Conservation (phyloP, 345 rosid genomes). For the Lenwebbia sp. region DNA sequence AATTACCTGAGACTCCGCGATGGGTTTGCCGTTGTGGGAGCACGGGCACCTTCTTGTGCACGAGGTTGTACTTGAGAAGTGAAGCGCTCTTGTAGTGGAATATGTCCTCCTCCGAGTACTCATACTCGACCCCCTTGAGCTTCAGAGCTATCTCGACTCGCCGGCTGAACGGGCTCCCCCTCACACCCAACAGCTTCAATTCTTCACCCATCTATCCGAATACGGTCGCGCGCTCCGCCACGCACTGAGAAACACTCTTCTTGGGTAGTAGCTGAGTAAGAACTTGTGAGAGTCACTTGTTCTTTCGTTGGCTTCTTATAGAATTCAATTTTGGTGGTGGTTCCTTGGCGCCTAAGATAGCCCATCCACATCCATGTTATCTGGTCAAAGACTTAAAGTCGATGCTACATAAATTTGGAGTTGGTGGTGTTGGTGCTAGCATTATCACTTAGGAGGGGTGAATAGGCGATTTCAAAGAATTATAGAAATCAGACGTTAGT, state of each 20-base stretch:
- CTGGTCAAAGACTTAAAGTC: too few species aligned
- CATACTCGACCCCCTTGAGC: constrained; percentile 34
- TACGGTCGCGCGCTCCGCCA: not conserved
- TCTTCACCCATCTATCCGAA: not conserved
- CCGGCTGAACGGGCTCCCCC: constrained; percentile 33
- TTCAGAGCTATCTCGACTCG: constrained; percentile 31
- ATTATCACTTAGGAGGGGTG: too few species aligned
- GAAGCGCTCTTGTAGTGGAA: constrained; percentile 18
- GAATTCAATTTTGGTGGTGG: not conserved
- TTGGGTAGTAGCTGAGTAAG: not conserved
- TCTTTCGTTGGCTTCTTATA: not conserved
- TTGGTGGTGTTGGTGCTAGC: too few species aligned
- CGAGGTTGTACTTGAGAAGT: constrained; percentile 33
- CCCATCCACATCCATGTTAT: too few species aligned
- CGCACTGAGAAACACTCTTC: not conserved
- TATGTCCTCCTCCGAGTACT: constrained; percentile 34
- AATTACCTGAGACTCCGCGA: constrained; percentile 30
- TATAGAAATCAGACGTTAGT: too few species aligned
- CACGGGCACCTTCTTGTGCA: constrained; percentile 43
- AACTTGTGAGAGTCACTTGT: not conserved
- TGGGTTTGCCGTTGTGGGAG: constrained; percentile 29
- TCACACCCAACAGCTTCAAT: constrained; percentile 19
- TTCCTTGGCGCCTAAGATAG: too few species aligned
- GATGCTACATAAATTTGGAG: too few species aligned
- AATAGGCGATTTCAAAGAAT: too few species aligned